These are phyloP conservation scores for Xylariaceae sp. DNA, from an alignment of 2,329 filamentous ascomycete genomes.

Conservation along the genomic window DNA sequence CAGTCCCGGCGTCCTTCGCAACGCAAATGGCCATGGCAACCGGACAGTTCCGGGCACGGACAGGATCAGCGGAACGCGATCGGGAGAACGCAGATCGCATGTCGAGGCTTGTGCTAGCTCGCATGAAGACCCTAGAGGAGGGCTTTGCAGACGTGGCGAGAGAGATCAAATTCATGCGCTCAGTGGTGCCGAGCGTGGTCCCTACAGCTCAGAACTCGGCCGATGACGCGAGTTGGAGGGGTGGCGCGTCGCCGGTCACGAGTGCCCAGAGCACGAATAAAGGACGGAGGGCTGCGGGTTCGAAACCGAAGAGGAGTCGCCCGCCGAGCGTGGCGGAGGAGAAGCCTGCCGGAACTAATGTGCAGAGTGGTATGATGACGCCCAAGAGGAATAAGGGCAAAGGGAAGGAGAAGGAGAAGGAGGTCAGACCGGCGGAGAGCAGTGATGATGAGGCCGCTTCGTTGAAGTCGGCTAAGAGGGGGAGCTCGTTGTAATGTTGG, in stretches of 20 bases:
- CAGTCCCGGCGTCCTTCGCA: conserved; percentile 70
- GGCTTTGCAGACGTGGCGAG: conserved; percentile 82
- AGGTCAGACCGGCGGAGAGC: conserved; percentile 35
- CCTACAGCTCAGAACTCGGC: conserved; percentile 51
- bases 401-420: conserved; percentile 47
- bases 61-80: conserved; percentile 30
- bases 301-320: conserved; percentile 28
- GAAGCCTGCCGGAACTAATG: conserved; percentile 23
- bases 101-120: conserved; percentile 75
- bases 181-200: conserved; percentile 41
- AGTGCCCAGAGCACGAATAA: too few species aligned
- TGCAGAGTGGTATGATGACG: conserved; percentile 1
- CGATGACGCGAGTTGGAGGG: conserved; percentile 35
- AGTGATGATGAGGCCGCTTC: conserved; percentile 28
- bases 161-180: conserved; percentile 66
- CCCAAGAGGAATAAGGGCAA: conserved; percentile 29
- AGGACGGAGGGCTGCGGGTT: too few species aligned
- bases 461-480: conserved; percentile 30
- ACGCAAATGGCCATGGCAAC: conserved; percentile 75
- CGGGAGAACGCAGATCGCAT: conserved; percentile 60
- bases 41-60: conserved; percentile 50
- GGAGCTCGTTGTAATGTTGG: conserved; percentile 39
- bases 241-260: neutral
- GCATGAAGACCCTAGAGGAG: conserved; percentile 92
- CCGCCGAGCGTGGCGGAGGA: conserved; percentile 40